These are phyloP conservation scores for Globisporangium alternatum DNA, from an alignment of 352 stramenopile genomes.

Conservation along the genomic window DNA sequence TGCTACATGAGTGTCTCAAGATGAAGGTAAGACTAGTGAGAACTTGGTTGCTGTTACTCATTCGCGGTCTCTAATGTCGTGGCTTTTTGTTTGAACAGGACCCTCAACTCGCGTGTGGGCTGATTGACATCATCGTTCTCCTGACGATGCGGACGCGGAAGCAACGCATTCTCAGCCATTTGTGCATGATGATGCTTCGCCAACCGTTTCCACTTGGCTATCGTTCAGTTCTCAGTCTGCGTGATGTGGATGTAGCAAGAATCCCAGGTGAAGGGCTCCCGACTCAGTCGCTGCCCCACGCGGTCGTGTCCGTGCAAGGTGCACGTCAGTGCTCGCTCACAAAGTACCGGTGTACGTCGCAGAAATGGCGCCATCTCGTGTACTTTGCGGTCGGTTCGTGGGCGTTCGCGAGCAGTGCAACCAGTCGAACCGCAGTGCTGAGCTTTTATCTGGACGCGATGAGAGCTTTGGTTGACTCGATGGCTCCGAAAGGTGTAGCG, in stretches of 20 bases:
- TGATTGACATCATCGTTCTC: constrained; percentile 35
- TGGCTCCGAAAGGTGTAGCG: background rate
- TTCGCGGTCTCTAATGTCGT: background rate
- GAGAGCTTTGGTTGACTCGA: constrained; percentile 32
- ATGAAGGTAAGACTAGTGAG: constrained; percentile 27
- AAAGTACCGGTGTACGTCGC: constrained; percentile 40
- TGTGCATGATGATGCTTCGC: constrained; percentile 61
- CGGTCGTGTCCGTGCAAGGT: constrained; percentile 30
- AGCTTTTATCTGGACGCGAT: constrained; percentile 52
- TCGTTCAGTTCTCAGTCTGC: background rate
- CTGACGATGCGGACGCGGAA: constrained; percentile 47
- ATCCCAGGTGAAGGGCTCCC: constrained; percentile 25
- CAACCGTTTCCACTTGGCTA: constrained; percentile 39
- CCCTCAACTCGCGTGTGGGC: constrained; percentile 37
- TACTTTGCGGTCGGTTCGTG: constrained; percentile 63
- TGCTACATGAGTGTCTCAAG: constrained; percentile 43
- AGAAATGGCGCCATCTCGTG: constrained; percentile 47
- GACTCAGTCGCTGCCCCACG: constrained; percentile 25
- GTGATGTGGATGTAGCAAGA: background rate
- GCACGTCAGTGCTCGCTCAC: constrained; percentile 34
- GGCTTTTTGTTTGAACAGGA: constrained; percentile 29
- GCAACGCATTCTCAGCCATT: constrained; percentile 35
- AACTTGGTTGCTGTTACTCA: background rate
- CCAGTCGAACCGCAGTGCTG: constrained; percentile 29
- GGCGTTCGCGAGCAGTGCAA: constrained; percentile 32